Conservation (phyloP, 495 filamentous ascomycete species). For the Mycothermus thermophilus region DNA sequence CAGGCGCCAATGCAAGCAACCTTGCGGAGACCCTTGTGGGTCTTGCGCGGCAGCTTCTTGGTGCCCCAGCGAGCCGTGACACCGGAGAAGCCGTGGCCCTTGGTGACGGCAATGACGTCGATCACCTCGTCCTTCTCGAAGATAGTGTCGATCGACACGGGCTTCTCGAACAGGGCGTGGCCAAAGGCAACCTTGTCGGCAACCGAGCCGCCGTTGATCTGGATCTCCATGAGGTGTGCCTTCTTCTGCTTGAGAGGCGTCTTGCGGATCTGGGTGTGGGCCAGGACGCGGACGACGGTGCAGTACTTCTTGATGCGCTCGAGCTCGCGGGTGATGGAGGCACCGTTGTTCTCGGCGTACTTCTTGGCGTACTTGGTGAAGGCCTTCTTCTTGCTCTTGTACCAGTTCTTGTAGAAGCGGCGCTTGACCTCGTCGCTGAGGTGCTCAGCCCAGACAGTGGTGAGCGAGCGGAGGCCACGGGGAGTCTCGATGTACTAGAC, state of each 20-base stretch:
- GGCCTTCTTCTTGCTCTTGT: slow-evolving; percentile 99
- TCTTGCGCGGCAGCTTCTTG: slow-evolving; percentile 99
- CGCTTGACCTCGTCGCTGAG: slow-evolving; percentile 96
- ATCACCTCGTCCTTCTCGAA: slow-evolving; percentile 99
- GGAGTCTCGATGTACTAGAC: slow-evolving; percentile 90
- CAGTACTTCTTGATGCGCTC: slow-evolving; percentile 99
- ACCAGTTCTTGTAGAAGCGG: slow-evolving; percentile 99
- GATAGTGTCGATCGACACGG: slow-evolving; percentile 78
- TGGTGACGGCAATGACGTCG: slow-evolving; percentile 98
- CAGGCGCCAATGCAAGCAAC: slow-evolving; percentile 99
- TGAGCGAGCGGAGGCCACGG: slow-evolving; percentile 97
- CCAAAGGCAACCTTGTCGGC: slow-evolving; percentile 94
- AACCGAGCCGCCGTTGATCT: slow-evolving; percentile 94
- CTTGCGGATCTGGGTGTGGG: slow-evolving; percentile 98
- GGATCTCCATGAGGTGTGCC: slow-evolving; percentile 99
- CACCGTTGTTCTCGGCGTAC: slow-evolving; percentile 81
- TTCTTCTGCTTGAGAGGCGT: slow-evolving; percentile 99
- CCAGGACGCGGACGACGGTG: slow-evolving; percentile 97
- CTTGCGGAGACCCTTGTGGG: slow-evolving; percentile 99
- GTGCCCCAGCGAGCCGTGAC: slow-evolving; percentile 98
- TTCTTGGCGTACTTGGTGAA: slow-evolving; percentile 99
- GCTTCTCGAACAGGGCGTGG: slow-evolving; percentile 94
- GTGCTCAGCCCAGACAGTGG: slow-evolving; percentile 99
- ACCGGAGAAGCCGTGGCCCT: slow-evolving; percentile 97
- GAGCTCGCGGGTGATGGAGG: slow-evolving; percentile 86